Conservation (phyloP, 192 early-diverging fungal species). For the Coemansia sp. region DNA sequence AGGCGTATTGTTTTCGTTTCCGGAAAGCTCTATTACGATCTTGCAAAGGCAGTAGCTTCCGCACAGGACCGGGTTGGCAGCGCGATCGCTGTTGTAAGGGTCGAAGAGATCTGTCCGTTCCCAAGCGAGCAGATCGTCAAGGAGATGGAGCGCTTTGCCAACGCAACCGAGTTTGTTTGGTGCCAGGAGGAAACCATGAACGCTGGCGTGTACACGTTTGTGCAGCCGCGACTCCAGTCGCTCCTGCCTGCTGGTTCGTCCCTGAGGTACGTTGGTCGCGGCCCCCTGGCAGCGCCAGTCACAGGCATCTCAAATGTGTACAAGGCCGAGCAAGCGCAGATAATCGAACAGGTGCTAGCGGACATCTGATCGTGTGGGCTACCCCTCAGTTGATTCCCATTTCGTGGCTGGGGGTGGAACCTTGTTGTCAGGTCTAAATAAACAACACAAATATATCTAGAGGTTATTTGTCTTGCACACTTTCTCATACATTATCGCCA, state of each 20-base stretch:
- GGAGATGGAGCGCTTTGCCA: slow-evolving; percentile 65
- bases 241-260: slow-evolving; percentile 59
- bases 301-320: slow-evolving; percentile 71
- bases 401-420: not conserved
- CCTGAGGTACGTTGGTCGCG: slow-evolving; percentile 73
- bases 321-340: slow-evolving; percentile 65
- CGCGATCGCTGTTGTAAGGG: slow-evolving; percentile 76
- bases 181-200: slow-evolving; percentile 96
- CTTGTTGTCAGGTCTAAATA: too few species aligned
- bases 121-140: slow-evolving; percentile 66
- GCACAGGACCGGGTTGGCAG: slow-evolving; percentile 55
- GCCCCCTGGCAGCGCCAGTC: slow-evolving; percentile 74
- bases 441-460: too few species aligned
- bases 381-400: not conserved
- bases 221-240: slow-evolving; percentile 79
- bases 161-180: slow-evolving; percentile 71
- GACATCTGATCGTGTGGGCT: slow-evolving; percentile 7
- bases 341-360: slow-evolving; percentile 57
- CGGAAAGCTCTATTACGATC: slow-evolving; percentile 93
- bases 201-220: slow-evolving; percentile 83
- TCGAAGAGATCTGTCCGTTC: slow-evolving; percentile 94
- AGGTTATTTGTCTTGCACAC: too few species aligned
- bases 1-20: slow-evolving; percentile 76
- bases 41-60: slow-evolving; percentile 68
- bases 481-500: too few species aligned